Evolutionary conservation across 306 rosid genomes (phyloP), one percentile per base, ranked within the genome.

Genomic region (Cicer arietinum): DNA sequence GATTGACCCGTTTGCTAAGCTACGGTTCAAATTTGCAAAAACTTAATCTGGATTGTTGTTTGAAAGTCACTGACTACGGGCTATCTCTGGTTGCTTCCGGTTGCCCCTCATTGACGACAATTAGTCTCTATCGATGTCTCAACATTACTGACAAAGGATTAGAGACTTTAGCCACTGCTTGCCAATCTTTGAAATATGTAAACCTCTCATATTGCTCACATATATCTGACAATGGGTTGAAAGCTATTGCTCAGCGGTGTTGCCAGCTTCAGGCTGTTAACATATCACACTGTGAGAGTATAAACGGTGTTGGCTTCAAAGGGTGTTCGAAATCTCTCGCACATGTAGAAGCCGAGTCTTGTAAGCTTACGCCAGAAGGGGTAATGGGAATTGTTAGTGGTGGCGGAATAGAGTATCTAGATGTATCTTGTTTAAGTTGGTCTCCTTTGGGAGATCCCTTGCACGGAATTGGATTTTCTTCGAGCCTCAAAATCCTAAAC

Each of bases 291-390:
- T 89, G 90, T 52, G 79, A 35, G 17, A 57, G 68, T 14, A 59
- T 81, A 67, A 79, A 57, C 40, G 89, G 88, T 46, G 63, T 75
- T 74, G 90, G 90, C 76, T 88, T 90, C 40, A 39, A 22, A 53
- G 95, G 90, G 12, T 86, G 89, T 75, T 88, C 95, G 7, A 71
- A 82, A 68, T 71, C 89, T 63, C 77, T 90, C 41, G 74, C 80
- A 47, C 75, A 77, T 68, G 77, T 90, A 42, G 91, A 82, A 79
- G 91, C 94, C 1, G 86, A 87, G 37, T 84, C 72, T 3, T 89
- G 91, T 64, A 76, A 75, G 74, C 87, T 87, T 53, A 67, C 25
- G 5, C 85, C 81, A 25, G 81, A 84, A 41, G 91, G 94, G 6
- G 78, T 87, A 30, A 70, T 20, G 7, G 89, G 79, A 52, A 87